Base-by-base conservation (phyloP, 2,329 filamentous ascomycete species). In the Penicillium concentricum region DNA sequence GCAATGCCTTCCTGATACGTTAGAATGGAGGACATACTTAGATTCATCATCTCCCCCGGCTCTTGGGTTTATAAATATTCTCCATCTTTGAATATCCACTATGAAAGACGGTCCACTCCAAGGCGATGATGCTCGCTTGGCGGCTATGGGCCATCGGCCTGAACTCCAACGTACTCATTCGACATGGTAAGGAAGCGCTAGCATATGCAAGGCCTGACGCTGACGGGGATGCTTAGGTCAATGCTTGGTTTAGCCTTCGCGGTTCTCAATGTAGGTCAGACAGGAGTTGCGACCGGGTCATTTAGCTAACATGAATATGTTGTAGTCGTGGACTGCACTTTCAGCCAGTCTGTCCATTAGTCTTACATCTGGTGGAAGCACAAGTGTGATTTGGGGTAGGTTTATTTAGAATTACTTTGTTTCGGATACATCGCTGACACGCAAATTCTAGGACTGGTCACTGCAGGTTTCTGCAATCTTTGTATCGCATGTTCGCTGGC, bases 381-480 rank as follows among this genome's bases (percentile, higher is more conserved):
- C 83, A 8, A 82, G 86, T 48, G 87, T 91, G 24, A 82, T 92
- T 56, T 92, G 89, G 88, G 89, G 89, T 83, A 60, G 22, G 67
- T 39, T 24, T 44, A 39, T 22, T 24, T 12, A 2, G 32, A 22
- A 35, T 5, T 18, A 39, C 9, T 46, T 32, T 16, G 3, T 16
- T 9, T 20, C 28, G 10, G 30, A 16, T 22, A 34, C 8, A 2
- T 32, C 18, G 18, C 20, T 54, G 50, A 57, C 30, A 45, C 13
- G 28, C 39, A 18, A 13, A 6, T 18, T 20, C 15, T 32, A 72
- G 69, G 74, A 44, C 73, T 88, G 15, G 69, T 83, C 6, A 80
- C 82, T n/a, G 83, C 84, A 15, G 84, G 86, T 24, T 64, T 89
- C 45, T 90, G 87, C 75, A 90, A 91, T 64, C 67, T 90, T 13